These are phyloP conservation scores for Backusella morwellensis DNA, from an alignment of 192 early-diverging fungal species.

Conservation along the genomic window DNA sequence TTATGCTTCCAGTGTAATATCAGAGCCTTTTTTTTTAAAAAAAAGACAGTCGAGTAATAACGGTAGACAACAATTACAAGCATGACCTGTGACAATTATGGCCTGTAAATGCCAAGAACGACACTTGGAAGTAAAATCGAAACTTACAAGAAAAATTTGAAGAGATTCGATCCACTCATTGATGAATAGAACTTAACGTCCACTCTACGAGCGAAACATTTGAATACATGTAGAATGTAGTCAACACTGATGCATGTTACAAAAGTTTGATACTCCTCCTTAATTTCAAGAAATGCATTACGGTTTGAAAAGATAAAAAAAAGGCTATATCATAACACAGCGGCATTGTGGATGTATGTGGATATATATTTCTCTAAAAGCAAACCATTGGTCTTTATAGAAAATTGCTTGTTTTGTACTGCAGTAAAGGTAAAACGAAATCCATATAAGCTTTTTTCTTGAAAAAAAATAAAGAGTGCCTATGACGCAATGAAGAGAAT, in stretches of 20 bases:
- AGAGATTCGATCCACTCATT: background rate
- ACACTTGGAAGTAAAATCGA: background rate
- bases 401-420: background rate
- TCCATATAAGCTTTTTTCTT: no score
- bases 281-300: background rate
- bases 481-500: background rate
- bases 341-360: background rate
- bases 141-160: background rate
- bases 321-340: background rate
- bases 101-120: background rate
- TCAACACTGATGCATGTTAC: background rate
- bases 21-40: background rate
- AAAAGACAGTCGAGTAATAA: background rate
- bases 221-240: background rate
- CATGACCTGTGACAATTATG: background rate
- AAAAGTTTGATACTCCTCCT: background rate
- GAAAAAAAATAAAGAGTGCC: background rate
- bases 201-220: no score
- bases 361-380: background rate
- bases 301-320: background rate
- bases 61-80: background rate
- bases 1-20: background rate
- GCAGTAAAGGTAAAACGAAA: background rate
- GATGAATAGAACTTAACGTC: background rate
- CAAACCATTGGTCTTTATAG: background rate